These are phyloP conservation scores for Panicum virgatum DNA, from an alignment of 202 grass and related monocot genomes.

Conservation along the genomic window DNA sequence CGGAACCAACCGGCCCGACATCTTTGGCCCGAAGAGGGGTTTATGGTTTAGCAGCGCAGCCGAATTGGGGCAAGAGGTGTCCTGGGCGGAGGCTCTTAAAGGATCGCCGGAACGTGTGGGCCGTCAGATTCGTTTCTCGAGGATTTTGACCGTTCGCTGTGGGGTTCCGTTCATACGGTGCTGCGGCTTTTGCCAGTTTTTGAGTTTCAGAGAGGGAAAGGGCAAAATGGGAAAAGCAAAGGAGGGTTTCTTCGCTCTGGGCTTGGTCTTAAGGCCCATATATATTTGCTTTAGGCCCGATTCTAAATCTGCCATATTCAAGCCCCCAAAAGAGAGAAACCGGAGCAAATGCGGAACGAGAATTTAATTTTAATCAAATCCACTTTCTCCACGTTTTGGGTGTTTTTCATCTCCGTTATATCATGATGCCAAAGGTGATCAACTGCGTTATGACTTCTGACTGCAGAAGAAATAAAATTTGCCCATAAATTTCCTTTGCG, in stretches of 20 bases:
- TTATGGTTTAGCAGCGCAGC: conserved; percentile 45
- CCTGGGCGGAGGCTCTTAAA: conserved; percentile 12
- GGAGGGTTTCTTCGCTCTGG: not conserved
- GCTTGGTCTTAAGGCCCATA: not conserved
- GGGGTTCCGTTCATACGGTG: not conserved
- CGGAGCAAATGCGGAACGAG: not conserved
- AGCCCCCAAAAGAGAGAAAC: not conserved
- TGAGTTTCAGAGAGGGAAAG: not conserved
- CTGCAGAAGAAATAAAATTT: not conserved
- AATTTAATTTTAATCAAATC: not conserved
- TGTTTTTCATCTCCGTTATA: not conserved
- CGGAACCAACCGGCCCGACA: too few species aligned
- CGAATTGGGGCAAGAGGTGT: not conserved
- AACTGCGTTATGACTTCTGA: too few species aligned
- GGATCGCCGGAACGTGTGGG: not conserved
- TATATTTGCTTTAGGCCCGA: not conserved
- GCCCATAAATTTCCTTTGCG: not conserved
- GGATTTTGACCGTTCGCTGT: not conserved
- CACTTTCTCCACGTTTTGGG: not conserved
- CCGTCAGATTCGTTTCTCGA: not conserved
- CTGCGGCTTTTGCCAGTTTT: not conserved
- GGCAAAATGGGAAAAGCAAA: not conserved
- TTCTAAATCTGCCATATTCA: too few species aligned
- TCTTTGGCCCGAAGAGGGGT: not conserved
- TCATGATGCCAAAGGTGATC: not conserved